Percentiles rank a stretch among this genome's conserved stretches.
Conservation (phyloP, 164 flowering plant genomes). For the Malania oleifera region DNA sequence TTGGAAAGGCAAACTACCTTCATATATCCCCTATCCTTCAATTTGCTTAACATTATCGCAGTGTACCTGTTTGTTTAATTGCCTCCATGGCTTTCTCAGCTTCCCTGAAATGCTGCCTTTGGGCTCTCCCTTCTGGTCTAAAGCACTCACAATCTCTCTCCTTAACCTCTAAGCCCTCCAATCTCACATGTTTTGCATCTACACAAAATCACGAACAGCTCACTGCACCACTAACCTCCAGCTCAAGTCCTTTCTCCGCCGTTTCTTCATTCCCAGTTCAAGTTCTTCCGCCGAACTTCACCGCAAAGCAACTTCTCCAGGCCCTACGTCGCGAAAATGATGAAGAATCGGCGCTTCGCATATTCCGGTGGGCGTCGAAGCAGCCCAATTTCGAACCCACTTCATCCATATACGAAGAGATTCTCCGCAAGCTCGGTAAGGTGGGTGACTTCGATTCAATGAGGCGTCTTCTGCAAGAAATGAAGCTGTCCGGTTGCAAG, state of each 20-base stretch:
- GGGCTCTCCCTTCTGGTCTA: conserved; percentile 15
- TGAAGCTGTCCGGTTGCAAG: conserved; percentile 39
- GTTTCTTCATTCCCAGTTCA: conserved; percentile 12
- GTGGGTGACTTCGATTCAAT: conserved; percentile 53
- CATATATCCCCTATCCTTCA: too few relatives aligned
- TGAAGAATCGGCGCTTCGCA: conserved; percentile 36
- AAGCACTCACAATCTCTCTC: conserved; percentile 1
- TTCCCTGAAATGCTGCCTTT: conserved; percentile 33
- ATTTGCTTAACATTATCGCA: too few relatives aligned
- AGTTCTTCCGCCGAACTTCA: conserved; percentile 58
- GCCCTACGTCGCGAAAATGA: conserved; percentile 47
- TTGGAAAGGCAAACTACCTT: too few relatives aligned
- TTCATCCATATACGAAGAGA: conserved; percentile 44
- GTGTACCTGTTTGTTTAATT: conserved; percentile 25
- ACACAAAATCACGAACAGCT: conserved; percentile 10
- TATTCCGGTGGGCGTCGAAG: conserved; percentile 66
- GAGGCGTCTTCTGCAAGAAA: conserved; percentile 41
- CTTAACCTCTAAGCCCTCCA: conserved; percentile 19
- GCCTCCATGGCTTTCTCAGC: conserved; percentile 44
- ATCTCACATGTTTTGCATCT: conserved; percentile 17
- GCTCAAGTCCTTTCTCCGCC: conserved; percentile 18
- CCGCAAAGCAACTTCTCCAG: conserved; percentile 56
- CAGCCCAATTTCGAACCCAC: conserved; percentile 61
- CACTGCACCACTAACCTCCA: conserved; percentile 17
- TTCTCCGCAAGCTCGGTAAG: conserved; percentile 59